Conservation (phyloP, 2,329 filamentous ascomycete species). For the Claviceps sorghi region DNA sequence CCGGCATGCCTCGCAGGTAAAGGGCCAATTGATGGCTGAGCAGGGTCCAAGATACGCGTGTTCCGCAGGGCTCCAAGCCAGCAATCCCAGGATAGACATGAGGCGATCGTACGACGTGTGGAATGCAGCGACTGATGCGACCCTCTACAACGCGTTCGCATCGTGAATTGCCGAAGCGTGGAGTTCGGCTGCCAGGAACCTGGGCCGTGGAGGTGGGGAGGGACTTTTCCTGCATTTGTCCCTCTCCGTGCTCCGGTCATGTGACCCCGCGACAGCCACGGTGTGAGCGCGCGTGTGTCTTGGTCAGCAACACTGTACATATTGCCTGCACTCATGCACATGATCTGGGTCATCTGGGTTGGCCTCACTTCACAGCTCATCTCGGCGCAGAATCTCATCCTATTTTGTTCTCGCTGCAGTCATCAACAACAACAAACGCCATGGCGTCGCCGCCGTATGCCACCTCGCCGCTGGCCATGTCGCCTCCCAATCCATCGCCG, state of each 20-base stretch:
- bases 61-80: no score
- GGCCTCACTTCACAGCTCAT: neutral
- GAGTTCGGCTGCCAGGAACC: neutral
- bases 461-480: conserved; percentile 37
- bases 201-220: neutral
- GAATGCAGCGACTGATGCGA: no score
- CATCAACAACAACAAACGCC: neutral
- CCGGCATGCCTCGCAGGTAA: neutral
- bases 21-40: no score
- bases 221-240: neutral
- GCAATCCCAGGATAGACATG: no score
- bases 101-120: no score
- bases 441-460: conserved; percentile 44
- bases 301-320: no score
- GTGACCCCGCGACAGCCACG: neutral
- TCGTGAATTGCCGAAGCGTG: neutral
- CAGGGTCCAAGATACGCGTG: no score
- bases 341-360: neutral
- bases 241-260: neutral
- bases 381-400: neutral
- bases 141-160: neutral
- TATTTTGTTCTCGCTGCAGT: neutral
- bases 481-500: conserved; percentile 38
- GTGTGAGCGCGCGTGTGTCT: neutral
- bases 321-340: no score